Evolutionary conservation across 2,329 filamentous ascomycete genomes (phyloP).

Genomic region (Pyrenochaeta sp.): DNA sequence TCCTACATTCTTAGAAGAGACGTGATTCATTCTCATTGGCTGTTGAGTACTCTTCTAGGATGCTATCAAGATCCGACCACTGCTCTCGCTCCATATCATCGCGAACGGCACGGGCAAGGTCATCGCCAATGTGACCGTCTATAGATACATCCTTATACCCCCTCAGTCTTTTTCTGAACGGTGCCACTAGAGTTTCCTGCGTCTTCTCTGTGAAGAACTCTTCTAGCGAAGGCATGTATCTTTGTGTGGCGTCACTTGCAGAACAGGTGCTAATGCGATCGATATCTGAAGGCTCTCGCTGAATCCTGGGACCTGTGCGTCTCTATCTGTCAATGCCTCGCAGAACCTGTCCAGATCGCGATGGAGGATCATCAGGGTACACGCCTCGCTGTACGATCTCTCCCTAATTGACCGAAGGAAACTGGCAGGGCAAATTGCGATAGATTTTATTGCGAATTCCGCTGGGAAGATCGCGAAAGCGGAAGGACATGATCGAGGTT

Average conservation of each 20-base stretch:
- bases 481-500: neutral
- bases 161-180: constrained; percentile 18
- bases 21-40: constrained; percentile 20
- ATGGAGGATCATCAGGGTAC: constrained; percentile 18
- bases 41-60: constrained; percentile 11
- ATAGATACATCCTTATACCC: constrained; percentile 20
- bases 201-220: constrained; percentile 27
- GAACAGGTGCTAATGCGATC: constrained; percentile 13
- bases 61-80: constrained; percentile 13
- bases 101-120: constrained; percentile 14
- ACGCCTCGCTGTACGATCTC: neutral
- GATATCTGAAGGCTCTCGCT: constrained; percentile 6
- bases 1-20: constrained; percentile 8
- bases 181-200: constrained; percentile 22
- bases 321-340: constrained; percentile 12
- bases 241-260: neutral
- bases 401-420: neutral
- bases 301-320: constrained; percentile 11
- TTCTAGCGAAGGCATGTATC: neutral
- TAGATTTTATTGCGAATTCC: constrained; percentile 25
- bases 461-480: constrained; percentile 19
- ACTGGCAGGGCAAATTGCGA: constrained; percentile 8
- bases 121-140: constrained; percentile 9
- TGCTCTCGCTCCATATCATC: constrained; percentile 16
- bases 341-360: constrained; percentile 22